phyloP scores from a whole-genome alignment of 176 grass and related monocot species.

The Elaeis guineensis region DNA sequence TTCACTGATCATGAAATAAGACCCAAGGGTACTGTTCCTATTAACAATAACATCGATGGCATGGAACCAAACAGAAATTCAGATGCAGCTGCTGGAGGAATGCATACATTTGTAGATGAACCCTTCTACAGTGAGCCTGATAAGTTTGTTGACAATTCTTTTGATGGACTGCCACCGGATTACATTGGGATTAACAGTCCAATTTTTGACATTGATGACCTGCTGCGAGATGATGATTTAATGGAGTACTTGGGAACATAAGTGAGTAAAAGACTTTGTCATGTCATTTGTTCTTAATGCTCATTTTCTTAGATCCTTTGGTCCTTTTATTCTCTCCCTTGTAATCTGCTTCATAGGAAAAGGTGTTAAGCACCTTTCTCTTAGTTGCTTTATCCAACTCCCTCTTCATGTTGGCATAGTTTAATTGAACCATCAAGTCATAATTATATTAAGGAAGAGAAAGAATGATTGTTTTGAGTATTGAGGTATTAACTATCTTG shows the following conservation, averaged over 20 bases:
- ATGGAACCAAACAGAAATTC: not conserved
- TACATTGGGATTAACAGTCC: not conserved
- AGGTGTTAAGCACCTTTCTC: too few relatives aligned
- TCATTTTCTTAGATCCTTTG: too few relatives aligned
- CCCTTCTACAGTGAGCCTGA: not conserved
- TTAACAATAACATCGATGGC: not conserved
- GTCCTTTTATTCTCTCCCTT: too few relatives aligned
- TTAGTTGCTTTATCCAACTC: too few relatives aligned
- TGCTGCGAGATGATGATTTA: not conserved
- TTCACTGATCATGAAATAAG: not conserved
- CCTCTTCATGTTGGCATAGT: too few relatives aligned
- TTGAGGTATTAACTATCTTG: too few relatives aligned
- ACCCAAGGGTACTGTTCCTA: not conserved
- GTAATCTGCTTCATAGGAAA: too few relatives aligned
- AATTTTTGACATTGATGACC: not conserved
- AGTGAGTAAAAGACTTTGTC: not conserved
- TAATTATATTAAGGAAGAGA: too few relatives aligned
- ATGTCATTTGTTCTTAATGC: too few relatives aligned
- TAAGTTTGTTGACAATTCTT: not conserved
- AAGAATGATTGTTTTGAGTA: too few relatives aligned
- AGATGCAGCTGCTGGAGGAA: not conserved
- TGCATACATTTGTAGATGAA: constrained; percentile 1
- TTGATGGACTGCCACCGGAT: not conserved
- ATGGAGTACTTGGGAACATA: constrained; percentile 4
- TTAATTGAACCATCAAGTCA: too few relatives aligned